Conservation (phyloP, 140 eudicot species). For the Anethum foeniculum region DNA sequence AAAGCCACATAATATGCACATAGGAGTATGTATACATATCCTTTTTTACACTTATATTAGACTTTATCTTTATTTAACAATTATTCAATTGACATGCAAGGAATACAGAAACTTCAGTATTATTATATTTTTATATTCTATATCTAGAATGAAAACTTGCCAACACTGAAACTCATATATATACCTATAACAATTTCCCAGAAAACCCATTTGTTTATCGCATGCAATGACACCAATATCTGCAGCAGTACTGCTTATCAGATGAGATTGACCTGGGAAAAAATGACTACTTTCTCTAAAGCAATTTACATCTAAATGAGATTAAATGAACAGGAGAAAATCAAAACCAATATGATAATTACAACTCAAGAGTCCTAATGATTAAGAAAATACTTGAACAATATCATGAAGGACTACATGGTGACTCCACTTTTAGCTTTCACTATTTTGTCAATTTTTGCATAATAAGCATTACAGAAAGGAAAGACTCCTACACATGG, state of each 20-base stretch:
- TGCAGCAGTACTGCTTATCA: not conserved
- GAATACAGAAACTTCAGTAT: not conserved
- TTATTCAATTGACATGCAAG: not conserved
- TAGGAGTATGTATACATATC: not conserved
- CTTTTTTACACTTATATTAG: not conserved
- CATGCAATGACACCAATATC: not conserved
- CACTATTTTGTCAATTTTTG: not conserved
- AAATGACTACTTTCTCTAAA: not conserved
- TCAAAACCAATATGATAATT: not conserved
- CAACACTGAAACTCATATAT: not conserved
- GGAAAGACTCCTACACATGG: not conserved
- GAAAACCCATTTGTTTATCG: not conserved
- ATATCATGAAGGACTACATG: not conserved
- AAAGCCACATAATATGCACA: not conserved
- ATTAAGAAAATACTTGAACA: not conserved
- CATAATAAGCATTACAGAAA: not conserved
- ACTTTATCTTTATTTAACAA: not conserved
- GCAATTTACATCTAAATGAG: not conserved
- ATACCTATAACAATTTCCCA: constrained; percentile 1
- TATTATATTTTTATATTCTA: not conserved
- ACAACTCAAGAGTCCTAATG: not conserved
- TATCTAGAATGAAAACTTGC: not conserved
- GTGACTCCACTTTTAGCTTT: not conserved
- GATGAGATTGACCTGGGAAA: not conserved
- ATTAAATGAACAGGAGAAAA: not conserved